Conservation (phyloP, 2,329 filamentous ascomycete species). For the Lecanicillium sp. region DNA sequence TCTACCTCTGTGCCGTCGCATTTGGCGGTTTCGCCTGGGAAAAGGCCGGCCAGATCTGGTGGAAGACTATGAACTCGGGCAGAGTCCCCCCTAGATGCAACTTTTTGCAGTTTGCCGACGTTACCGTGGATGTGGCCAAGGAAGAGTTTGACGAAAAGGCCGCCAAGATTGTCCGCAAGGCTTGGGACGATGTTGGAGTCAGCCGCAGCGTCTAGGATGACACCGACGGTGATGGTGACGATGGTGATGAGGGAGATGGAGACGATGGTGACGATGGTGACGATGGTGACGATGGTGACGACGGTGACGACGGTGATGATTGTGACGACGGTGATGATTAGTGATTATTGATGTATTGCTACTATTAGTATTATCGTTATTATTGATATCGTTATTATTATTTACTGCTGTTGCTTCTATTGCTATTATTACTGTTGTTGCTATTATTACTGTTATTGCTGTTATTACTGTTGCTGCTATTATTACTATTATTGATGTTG, state of each 20-base stretch:
- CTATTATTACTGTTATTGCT: too few relatives aligned
- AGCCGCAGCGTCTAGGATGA: conserved; percentile 13
- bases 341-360: too few relatives aligned
- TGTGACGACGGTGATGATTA: neutral
- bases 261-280: neutral
- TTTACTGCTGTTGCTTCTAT: too few relatives aligned
- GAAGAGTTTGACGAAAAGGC: conserved; percentile 36
- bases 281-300: neutral
- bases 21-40: conserved; percentile 51
- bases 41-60: conserved; percentile 48
- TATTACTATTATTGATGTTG: too few relatives aligned
- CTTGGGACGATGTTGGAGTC: conserved; percentile 45
- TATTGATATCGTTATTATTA: too few relatives aligned
- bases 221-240: neutral
- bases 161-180: conserved; percentile 38
- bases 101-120: conserved; percentile 44
- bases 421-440: too few relatives aligned
- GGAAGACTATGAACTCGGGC: conserved; percentile 41
- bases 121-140: conserved; percentile 40
- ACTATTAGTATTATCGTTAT: too few relatives aligned
- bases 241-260: neutral
- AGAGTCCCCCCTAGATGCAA: conserved; percentile 34
- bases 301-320: neutral
- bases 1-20: conserved; percentile 41
- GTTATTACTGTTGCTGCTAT: too few relatives aligned